Evolutionary conservation across 768 basidiomycete genomes (phyloP).

Genomic region (Mycena polygramma): DNA sequence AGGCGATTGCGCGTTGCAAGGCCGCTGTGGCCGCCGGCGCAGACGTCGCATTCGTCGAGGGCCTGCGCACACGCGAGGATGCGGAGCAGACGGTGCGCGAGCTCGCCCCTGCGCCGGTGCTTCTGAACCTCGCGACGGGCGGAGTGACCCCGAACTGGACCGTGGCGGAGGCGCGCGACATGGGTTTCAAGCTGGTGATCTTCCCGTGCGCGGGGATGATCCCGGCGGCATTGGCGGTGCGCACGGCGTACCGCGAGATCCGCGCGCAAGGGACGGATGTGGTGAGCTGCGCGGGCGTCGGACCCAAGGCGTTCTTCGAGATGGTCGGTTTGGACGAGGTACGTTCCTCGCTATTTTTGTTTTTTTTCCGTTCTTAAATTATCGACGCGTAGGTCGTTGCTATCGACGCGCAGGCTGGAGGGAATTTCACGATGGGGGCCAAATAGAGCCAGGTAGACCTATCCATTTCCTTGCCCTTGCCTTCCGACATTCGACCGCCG

Average conservation of each 20-base stretch:
- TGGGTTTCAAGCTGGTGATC: slow-evolving; percentile 57
- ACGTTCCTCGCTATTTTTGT: not conserved
- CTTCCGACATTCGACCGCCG: not conserved
- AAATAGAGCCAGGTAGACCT: not conserved
- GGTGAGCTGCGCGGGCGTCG: slow-evolving; percentile 48
- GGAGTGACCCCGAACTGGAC: slow-evolving; percentile 60
- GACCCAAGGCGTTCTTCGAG: slow-evolving; percentile 58
- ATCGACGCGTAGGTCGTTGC: slow-evolving; percentile 12
- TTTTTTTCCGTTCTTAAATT: not conserved
- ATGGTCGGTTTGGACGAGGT: slow-evolving; percentile 49
- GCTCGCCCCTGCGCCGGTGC: slow-evolving; percentile 53
- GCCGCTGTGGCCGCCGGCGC: slow-evolving; percentile 52
- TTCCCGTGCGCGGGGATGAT: slow-evolving; percentile 60
- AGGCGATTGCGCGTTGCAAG: slow-evolving; percentile 54
- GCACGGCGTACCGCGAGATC: slow-evolving; percentile 55
- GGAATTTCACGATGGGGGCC: slow-evolving; percentile 9
- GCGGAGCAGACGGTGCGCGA: slow-evolving; percentile 48
- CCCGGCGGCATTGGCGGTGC: slow-evolving; percentile 56
- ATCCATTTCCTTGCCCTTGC: not conserved
- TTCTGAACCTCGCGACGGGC: slow-evolving; percentile 59
- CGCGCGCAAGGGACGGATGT: slow-evolving; percentile 58
- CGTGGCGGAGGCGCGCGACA: slow-evolving; percentile 52
- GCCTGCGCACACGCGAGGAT: slow-evolving; percentile 56
- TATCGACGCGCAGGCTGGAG: slow-evolving; percentile 29
- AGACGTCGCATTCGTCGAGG: slow-evolving; percentile 62